phyloP scores from a whole-genome alignment of 2,329 filamentous ascomycete genomes.

The Hypoxylon sp. region DNA sequence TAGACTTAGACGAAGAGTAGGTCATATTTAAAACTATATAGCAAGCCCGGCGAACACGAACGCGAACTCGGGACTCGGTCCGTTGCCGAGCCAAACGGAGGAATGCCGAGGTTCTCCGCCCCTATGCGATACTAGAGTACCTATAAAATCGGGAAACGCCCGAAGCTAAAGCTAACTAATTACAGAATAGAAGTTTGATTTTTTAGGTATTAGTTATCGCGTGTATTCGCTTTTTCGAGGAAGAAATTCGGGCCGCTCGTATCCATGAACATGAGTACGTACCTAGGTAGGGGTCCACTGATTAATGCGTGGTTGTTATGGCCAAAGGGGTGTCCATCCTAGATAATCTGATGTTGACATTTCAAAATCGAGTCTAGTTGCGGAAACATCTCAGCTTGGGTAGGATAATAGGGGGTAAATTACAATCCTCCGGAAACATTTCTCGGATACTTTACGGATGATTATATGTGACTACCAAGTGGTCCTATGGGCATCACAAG shows the following conservation, averaged over 20 bases:
- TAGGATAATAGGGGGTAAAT: background rate
- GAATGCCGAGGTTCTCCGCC: constrained; percentile 37
- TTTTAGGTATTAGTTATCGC: background rate
- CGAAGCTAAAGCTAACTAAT: constrained; percentile 2
- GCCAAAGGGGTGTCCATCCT: background rate
- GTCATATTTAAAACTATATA: constrained; percentile 1
- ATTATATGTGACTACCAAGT: background rate
- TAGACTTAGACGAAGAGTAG: background rate
- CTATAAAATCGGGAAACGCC: constrained; percentile 3
- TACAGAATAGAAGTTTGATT: background rate
- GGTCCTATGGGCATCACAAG: background rate
- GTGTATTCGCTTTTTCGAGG: background rate
- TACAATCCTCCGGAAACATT: constrained; percentile 6
- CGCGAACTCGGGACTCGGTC: constrained; percentile 15
- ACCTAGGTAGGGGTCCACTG: background rate
- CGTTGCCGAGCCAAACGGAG: constrained; percentile 29
- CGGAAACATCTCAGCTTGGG: constrained; percentile 6
- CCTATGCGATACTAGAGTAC: background rate
- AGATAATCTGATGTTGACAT: background rate
- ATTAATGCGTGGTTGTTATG: background rate
- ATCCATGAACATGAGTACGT: background rate
- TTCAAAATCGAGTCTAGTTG: background rate
- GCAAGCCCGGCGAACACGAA: constrained; percentile 17
- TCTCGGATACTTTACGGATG: constrained; percentile 9
- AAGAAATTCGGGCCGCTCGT: background rate